Conservation (phyloP, 495 filamentous ascomycete species). For the Annulohypoxylon bovei region DNA sequence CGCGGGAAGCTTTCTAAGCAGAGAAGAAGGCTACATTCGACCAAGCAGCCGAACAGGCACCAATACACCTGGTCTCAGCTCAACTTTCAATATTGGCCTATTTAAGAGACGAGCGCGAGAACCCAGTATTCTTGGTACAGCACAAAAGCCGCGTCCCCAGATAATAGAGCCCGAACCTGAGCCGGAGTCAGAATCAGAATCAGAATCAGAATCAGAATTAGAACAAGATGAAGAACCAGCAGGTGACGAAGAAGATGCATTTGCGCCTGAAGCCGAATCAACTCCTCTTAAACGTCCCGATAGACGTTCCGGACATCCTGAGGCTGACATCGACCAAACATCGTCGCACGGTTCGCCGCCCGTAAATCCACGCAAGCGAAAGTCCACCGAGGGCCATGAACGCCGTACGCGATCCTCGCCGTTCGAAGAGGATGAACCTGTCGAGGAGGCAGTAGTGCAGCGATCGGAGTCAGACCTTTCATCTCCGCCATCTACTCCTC, state of each 20-base stretch:
- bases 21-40: conserved; percentile 56
- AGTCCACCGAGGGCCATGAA: conserved; percentile 54
- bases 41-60: conserved; percentile 58
- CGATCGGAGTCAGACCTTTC: conserved; percentile 43
- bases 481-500: conserved; percentile 32
- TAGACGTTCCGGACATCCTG: conserved; percentile 41
- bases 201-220: conserved; percentile 34
- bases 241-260: conserved; percentile 41
- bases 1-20: conserved; percentile 57
- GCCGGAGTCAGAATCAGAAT: conserved; percentile 25
- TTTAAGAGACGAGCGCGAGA: conserved; percentile 59
- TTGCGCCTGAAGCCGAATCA: conserved; percentile 58
- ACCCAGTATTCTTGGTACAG: conserved; percentile 59
- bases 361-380: conserved; percentile 55
- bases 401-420: conserved; percentile 40
- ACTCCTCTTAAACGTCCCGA: conserved; percentile 53
- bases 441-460: conserved; percentile 40
- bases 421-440: conserved; percentile 43
- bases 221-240: conserved; percentile 45
- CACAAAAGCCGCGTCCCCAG: conserved; percentile 49
- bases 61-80: conserved; percentile 57
- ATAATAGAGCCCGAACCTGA: conserved; percentile 42
- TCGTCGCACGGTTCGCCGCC: conserved; percentile 37
- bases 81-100: conserved; percentile 56
- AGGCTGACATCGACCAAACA: conserved; percentile 9